Evolutionary conservation across 202 grass and related monocot species (phyloP).

Genomic region (Hordeum pubiflorum): DNA sequence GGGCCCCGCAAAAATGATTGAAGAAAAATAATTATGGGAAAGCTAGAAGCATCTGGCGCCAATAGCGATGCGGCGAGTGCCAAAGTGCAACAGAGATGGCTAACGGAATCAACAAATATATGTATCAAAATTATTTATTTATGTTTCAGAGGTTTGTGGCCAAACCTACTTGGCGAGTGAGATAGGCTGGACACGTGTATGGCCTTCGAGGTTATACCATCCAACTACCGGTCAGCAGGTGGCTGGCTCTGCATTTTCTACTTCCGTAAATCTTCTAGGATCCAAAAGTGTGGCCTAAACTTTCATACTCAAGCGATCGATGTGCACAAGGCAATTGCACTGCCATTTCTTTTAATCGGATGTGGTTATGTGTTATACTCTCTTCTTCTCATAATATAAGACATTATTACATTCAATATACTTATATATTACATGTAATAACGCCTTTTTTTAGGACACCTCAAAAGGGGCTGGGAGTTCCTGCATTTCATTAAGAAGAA

Average conservation of each 20-base stretch:
- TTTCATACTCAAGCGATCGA: neutral
- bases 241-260: neutral
- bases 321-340: neutral
- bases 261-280: neutral
- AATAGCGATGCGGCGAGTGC: conserved; percentile 17
- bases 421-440: too few species aligned
- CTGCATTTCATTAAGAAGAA: too few species aligned
- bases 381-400: too few species aligned
- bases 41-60: conserved; percentile 10
- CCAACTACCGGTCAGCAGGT: conserved; percentile 1
- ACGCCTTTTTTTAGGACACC: too few species aligned
- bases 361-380: too few species aligned
- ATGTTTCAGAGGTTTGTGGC: conserved; percentile 2
- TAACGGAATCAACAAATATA: neutral
- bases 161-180: conserved; percentile 20
- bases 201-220: neutral
- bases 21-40: conserved; percentile 23
- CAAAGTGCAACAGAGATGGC: conserved; percentile 37
- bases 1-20: conserved; percentile 29
- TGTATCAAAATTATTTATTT: neutral
- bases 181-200: conserved; percentile 25
- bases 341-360: too few species aligned
- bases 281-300: neutral
- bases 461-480: too few species aligned
- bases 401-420: too few species aligned